Evolutionary conservation across 2,329 filamentous ascomycete genomes (phyloP).

Genomic region (Tolypocladium inflatum): DNA sequence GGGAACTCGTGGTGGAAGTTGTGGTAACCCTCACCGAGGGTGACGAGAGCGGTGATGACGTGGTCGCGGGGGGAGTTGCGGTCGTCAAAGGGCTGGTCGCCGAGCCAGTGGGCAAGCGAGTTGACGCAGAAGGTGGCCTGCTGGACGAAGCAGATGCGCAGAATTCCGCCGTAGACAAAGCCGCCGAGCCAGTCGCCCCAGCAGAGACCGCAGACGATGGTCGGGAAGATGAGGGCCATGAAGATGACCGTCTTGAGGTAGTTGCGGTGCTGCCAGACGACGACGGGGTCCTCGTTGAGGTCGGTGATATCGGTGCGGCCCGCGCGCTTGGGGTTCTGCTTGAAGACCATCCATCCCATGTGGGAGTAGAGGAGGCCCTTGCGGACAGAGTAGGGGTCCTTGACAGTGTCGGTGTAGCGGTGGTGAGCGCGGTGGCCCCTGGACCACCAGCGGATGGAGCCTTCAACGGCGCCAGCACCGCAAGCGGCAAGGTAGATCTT

Average conservation of each 20-base stretch:
- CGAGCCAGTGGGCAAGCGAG: constrained; percentile 82
- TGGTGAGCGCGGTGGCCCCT: constrained; percentile 81
- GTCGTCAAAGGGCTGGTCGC: constrained; percentile 87
- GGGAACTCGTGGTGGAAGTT: constrained; percentile 96
- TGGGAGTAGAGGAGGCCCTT: constrained; percentile 74
- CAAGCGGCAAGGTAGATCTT: constrained; percentile 75
- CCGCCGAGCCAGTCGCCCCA: constrained; percentile 79
- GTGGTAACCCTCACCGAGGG: constrained; percentile 83
- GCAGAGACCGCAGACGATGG: constrained; percentile 62
- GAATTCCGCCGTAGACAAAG: constrained; percentile 75
- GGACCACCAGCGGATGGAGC: constrained; percentile 84
- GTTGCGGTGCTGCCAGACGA: constrained; percentile 81
- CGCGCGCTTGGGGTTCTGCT: constrained; percentile 84
- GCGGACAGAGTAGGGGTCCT: constrained; percentile 84
- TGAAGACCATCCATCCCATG: constrained; percentile 87
- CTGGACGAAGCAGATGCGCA: constrained; percentile 83
- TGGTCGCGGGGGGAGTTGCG: constrained; percentile 86
- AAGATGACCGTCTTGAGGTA: constrained; percentile 71
- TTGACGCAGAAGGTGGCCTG: constrained; percentile 93
- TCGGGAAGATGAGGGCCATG: constrained; percentile 72
- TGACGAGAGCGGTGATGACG: constrained; percentile 75
- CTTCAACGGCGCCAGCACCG: constrained; percentile 75
- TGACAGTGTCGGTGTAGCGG: constrained; percentile 85
- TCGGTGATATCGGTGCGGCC: constrained; percentile 84
- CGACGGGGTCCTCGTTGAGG: constrained; percentile 75